Evolutionary conservation across 2,329 filamentous ascomycete genomes (phyloP).

Genomic region (Allantophomopsis lycopodina): DNA sequence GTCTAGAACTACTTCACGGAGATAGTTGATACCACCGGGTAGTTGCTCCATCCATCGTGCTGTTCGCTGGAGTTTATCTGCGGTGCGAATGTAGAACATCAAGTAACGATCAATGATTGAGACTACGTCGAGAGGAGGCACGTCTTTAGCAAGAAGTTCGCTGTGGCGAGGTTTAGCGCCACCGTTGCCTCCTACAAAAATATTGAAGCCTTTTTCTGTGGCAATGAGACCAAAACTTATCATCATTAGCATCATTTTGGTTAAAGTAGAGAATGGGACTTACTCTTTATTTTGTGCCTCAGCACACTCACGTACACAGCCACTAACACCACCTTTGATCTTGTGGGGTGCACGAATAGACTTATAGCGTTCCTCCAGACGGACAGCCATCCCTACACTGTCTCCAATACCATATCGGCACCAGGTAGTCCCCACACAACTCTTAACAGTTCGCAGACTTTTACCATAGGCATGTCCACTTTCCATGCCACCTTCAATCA

Average conservation of each 20-base stretch:
- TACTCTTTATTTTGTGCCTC: conserved; percentile 88
- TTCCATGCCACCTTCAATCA: conserved; percentile 79
- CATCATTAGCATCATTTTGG: neutral
- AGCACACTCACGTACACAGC: conserved; percentile 85
- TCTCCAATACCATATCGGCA: conserved; percentile 82
- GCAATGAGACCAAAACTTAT: conserved; percentile 78
- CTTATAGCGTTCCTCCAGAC: conserved; percentile 84
- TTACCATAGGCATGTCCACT: conserved; percentile 87
- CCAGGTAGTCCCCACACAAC: conserved; percentile 84
- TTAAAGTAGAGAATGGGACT: conserved; percentile 14
- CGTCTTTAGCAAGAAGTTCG: conserved; percentile 75
- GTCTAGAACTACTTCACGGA: conserved; percentile 69
- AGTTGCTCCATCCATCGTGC: conserved; percentile 78
- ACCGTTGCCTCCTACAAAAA: conserved; percentile 82
- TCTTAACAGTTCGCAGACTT: conserved; percentile 78
- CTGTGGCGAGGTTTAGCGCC: conserved; percentile 74
- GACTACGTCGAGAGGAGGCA: conserved; percentile 68
- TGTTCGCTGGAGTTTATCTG: conserved; percentile 79
- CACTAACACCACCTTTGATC: conserved; percentile 80
- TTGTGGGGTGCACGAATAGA: conserved; percentile 82
- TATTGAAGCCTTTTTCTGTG: conserved; percentile 86
- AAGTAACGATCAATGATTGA: conserved; percentile 80
- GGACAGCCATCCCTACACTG: conserved; percentile 80
- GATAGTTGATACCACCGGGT: conserved; percentile 72
- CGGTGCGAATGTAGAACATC: conserved; percentile 88